A percentile compares a stretch with the other conserved stretches of the same genome.
These are phyloP conservation scores for Klebsormidium nitens DNA, from an alignment of 139 green algal species.

Conservation along the genomic window DNA sequence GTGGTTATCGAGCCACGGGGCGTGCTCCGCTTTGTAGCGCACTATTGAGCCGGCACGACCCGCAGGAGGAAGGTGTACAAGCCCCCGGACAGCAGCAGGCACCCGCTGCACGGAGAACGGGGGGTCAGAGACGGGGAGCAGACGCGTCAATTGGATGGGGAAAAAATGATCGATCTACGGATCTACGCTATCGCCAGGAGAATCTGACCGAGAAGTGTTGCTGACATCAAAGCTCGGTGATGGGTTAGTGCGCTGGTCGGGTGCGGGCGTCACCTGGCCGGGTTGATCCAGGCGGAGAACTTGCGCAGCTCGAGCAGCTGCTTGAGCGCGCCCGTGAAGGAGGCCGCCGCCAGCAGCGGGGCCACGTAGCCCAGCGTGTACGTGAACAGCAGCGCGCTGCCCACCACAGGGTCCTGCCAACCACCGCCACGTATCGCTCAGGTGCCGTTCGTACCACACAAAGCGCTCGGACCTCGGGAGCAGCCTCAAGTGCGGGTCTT, in stretches of 20 bases:
- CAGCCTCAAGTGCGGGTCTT: too few species aligned
- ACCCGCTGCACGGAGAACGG: slow-evolving; percentile 15
- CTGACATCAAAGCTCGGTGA: neutral
- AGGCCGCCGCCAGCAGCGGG: slow-evolving; percentile 83
- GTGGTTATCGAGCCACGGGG: too few species aligned
- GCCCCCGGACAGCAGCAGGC: slow-evolving; percentile 24
- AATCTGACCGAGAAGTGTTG: neutral
- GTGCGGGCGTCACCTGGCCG: slow-evolving; percentile 56
- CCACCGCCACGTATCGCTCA: too few species aligned
- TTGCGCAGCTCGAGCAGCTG: slow-evolving; percentile 67
- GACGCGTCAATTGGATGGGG: neutral
- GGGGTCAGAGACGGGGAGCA: neutral
- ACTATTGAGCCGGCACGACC: too few species aligned
- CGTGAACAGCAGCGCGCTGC: slow-evolving; percentile 75
- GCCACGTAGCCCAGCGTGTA: slow-evolving; percentile 90
- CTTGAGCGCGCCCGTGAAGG: slow-evolving; percentile 69
- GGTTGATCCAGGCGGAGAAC: slow-evolving; percentile 77
- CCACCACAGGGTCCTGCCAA: slow-evolving; percentile 44
- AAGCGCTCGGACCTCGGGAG: too few species aligned
- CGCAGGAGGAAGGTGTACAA: slow-evolving; percentile 34
- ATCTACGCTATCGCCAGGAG: neutral
- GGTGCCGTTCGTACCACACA: too few species aligned
- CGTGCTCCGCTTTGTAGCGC: too few species aligned
- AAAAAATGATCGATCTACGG: too few species aligned
- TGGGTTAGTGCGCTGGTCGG: neutral